Percentiles rank a stretch among this genome's conserved stretches.
Evolutionary conservation across 805 yeast species (phyloP).

Genomic region (Starmerella floricola): DNA sequence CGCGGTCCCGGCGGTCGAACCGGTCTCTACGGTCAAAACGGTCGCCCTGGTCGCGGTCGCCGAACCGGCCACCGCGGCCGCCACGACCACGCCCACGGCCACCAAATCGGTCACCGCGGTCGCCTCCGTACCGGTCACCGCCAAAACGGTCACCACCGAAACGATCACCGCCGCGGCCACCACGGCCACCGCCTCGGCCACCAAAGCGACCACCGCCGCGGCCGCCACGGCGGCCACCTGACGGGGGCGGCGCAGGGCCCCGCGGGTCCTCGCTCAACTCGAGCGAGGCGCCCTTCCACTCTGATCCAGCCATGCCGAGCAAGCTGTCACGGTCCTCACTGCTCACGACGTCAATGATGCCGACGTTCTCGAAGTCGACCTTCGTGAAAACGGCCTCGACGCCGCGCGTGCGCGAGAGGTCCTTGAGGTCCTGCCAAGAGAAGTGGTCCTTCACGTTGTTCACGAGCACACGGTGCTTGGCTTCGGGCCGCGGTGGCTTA

Average conservation of each 20-base stretch:
- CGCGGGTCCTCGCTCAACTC: slow-evolving; percentile 59
- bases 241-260: slow-evolving; percentile 32
- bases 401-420: slow-evolving; percentile 51
- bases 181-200: slow-evolving; percentile 22
- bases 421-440: slow-evolving; percentile 49
- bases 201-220: slow-evolving; percentile 40
- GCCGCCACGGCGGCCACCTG: slow-evolving; percentile 37
- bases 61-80: slow-evolving; percentile 19
- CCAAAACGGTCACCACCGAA: slow-evolving; percentile 9
- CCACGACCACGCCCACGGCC: slow-evolving; percentile 19
- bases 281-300: slow-evolving; percentile 54
- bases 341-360: slow-evolving; percentile 80
- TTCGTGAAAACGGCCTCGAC: slow-evolving; percentile 32
- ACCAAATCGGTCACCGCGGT: slow-evolving; percentile 17
- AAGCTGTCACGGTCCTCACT: slow-evolving; percentile 85
- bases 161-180: slow-evolving; percentile 18
- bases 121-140: slow-evolving; percentile 13
- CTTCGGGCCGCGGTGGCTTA: slow-evolving; percentile 20
- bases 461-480: slow-evolving; percentile 23
- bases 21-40: slow-evolving; percentile 19
- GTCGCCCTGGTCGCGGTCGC: slow-evolving; percentile 21
- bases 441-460: slow-evolving; percentile 14
- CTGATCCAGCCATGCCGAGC: slow-evolving; percentile 66
- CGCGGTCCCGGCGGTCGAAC: slow-evolving; percentile 13
- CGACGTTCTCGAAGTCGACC: slow-evolving; percentile 29